These are phyloP conservation scores for Diphasiastrum complanatum DNA, from an alignment of 83 land plant genomes.

Conservation along the genomic window DNA sequence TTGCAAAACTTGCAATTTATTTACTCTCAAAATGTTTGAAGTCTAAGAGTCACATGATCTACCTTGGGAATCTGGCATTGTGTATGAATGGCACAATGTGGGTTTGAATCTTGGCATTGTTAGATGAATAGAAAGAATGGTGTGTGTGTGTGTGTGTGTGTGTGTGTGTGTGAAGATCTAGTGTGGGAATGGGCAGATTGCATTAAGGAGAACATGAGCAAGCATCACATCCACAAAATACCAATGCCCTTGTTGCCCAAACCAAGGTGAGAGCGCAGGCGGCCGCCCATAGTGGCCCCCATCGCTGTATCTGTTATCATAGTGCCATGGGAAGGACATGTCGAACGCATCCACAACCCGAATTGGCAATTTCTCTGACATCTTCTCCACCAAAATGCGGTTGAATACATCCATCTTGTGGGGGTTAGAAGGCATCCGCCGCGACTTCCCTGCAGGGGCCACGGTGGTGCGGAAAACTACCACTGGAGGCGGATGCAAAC, in stretches of 20 bases:
- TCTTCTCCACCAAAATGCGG: not conserved
- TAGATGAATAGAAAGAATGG: too few species aligned
- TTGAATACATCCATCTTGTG: constrained; percentile 2
- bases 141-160: too few species aligned
- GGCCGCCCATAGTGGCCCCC: constrained; percentile 1
- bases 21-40: too few species aligned
- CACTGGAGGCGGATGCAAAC: not conserved
- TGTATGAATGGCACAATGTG: too few species aligned
- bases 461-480: not conserved
- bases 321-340: constrained; percentile 7
- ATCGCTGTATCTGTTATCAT: not conserved
- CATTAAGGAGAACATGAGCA: not conserved
- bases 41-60: too few species aligned
- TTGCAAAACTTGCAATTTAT: too few species aligned
- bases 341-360: not conserved
- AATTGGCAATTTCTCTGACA: not conserved
- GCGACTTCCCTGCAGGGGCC: not conserved
- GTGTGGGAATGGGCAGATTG: constrained; percentile 8
- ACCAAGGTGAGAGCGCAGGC: not conserved
- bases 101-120: too few species aligned
- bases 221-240: constrained; percentile 8
- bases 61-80: too few species aligned
- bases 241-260: not conserved
- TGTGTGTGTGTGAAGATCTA: too few species aligned
- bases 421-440: not conserved